Evolutionary conservation across 108 stramenopile genomes (phyloP).

Genomic region (Mediolabrus comicus): DNA sequence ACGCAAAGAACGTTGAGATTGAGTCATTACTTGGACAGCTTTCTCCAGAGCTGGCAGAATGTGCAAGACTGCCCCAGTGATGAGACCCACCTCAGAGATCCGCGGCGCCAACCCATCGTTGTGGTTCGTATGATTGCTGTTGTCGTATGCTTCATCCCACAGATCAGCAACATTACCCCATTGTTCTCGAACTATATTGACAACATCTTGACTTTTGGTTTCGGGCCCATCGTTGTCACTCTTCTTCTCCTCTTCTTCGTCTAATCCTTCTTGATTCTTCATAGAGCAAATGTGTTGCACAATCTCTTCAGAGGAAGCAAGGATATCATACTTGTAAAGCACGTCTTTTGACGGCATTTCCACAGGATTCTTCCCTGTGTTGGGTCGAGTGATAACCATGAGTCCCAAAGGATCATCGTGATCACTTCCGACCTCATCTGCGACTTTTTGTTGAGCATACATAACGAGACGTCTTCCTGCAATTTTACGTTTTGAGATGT

Average conservation of each 20-base stretch:
- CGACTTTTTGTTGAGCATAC: conserved; percentile 52
- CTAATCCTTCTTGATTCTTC: neutral
- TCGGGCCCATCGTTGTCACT: neutral
- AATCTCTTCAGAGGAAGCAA: conserved; percentile 20
- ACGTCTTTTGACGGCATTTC: conserved; percentile 53
- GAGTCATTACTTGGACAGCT: conserved; percentile 33
- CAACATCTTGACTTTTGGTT: conserved; percentile 3
- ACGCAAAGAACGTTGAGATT: conserved; percentile 41
- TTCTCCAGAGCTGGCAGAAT: conserved; percentile 56
- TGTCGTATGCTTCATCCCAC: conserved; percentile 50
- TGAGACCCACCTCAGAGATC: conserved; percentile 46
- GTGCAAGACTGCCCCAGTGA: conserved; percentile 61
- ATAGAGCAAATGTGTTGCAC: conserved; percentile 4
- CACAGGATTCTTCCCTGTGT: conserved; percentile 54
- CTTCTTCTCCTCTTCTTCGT: conserved; percentile 21
- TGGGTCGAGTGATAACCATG: conserved; percentile 59
- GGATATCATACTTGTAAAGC: conserved; percentile 34
- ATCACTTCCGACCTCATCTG: conserved; percentile 20
- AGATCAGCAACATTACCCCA: conserved; percentile 20
- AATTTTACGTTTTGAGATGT: conserved; percentile 42
- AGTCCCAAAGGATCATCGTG: conserved; percentile 43
- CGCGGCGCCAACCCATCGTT: conserved; percentile 54
- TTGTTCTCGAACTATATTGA: conserved; percentile 12
- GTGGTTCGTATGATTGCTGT: conserved; percentile 31
- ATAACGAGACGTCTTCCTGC: conserved; percentile 46